Evolutionary conservation across 2,329 filamentous ascomycete genomes (phyloP).

Genomic region (Penicillium sp.): DNA sequence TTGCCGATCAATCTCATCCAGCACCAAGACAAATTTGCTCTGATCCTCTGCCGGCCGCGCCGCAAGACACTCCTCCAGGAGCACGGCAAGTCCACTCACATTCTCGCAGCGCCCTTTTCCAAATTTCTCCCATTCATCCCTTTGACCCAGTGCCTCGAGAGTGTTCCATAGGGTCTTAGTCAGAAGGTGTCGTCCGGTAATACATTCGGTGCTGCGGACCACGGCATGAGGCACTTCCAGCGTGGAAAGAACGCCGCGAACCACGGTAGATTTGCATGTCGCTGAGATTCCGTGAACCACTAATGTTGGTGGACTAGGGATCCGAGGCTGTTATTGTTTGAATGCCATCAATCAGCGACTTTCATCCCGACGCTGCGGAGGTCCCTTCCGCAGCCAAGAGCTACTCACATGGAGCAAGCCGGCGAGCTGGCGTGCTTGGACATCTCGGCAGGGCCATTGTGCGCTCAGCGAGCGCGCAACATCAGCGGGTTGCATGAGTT

Average conservation of each 20-base stretch:
- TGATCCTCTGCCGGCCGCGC: conserved; percentile 23
- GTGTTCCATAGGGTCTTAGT: conserved; percentile 43
- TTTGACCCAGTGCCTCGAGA: conserved; percentile 32
- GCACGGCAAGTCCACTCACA: conserved; percentile 66
- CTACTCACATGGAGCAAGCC: conserved; percentile 38
- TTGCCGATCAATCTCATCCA: conserved; percentile 83
- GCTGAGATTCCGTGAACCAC: conserved; percentile 79
- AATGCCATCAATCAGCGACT: neutral
- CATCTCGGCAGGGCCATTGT: conserved; percentile 42
- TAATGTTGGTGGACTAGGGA: conserved; percentile 67
- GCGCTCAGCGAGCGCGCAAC: conserved; percentile 32
- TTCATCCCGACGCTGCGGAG: neutral
- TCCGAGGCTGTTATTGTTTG: conserved; percentile 22
- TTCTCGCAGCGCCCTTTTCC: conserved; percentile 66
- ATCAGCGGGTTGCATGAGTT: conserved; percentile 30
- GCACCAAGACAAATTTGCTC: conserved; percentile 69
- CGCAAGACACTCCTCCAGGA: conserved; percentile 51
- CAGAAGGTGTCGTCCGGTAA: conserved; percentile 43
- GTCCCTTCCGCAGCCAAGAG: conserved; percentile 1
- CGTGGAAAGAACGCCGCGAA: conserved; percentile 57
- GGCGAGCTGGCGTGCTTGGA: conserved; percentile 39
- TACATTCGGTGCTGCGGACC: conserved; percentile 43
- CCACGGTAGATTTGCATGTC: conserved; percentile 75
- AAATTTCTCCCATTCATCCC: conserved; percentile 42
- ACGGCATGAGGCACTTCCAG: conserved; percentile 46